Base-by-base conservation (phyloP, 345 rosid genomes). In the Toxicodendron radicans region DNA sequence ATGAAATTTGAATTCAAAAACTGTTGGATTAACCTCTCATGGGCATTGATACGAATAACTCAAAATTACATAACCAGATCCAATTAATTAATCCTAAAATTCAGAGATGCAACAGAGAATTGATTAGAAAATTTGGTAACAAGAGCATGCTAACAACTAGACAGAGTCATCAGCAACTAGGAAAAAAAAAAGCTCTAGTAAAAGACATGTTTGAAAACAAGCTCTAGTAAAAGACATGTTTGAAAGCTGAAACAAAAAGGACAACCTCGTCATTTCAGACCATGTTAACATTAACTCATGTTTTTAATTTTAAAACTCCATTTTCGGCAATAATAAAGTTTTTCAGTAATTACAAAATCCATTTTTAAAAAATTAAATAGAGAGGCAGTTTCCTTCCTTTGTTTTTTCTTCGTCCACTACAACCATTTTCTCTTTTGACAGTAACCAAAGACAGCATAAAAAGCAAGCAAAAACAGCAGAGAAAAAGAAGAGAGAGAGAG, bases 391-490 rank as follows among this genome's bases (percentile, higher is more conserved):
- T 52, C 18, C 1, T 33, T 33, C 3, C n/a, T 10, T 45, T 21
- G 11, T 24, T 49, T n/a, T 21, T 2, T 17, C 0, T 20, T 66
- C 23, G 64, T 68, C 76, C 52, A 43, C 52, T 67, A 61, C 48
- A 24, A 16, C 13, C 12, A 46, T 3, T 66, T 27, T 70, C 33
- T 23, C 35, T 11, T 35, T 49, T 69, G 82, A 32, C 78, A 69
- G 76, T 51, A 61, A 61, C 54, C 52, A 58, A 66, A 66, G 51
- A 59, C 74, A 56, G 54, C 83, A 62, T 57, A 75, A 45, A 69
- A 79, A 71, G 71, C 64, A 79, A 79, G 68, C 85, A 35, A 41
- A 77, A 66, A 68, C 73, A 66, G 45, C 67, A 21, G 53, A 52
- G n/a, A 70, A 23, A 73, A 66, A 64, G 43, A 54, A 73, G 66